Base-by-base conservation (phyloP, 177 flowering plant genomes). In the Tripterygium wilfordii region DNA sequence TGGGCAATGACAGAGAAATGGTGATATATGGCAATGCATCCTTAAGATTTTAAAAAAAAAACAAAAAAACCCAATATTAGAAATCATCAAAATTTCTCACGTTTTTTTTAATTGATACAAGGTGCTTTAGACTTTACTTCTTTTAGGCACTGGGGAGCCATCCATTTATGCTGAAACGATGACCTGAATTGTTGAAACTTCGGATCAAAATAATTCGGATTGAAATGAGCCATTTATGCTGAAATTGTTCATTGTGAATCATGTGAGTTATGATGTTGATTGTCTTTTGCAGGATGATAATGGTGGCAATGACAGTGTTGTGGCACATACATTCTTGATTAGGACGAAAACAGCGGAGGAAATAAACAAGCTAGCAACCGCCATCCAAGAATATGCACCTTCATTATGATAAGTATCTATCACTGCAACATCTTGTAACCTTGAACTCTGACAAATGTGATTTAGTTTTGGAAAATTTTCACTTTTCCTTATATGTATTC, bases 281-380 rank as follows among this genome's bases (percentile, higher is more conserved):
- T 39, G 54, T 19, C 8, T 51, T 43, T 38, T 43, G 42, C 25
- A 80, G 86, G 79, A 49, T 48, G 73, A 75, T 45, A 80, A 77
- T 56, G 65, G 72, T 33, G 71, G 68, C 27, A 48, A 54, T 33
- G 64, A 48, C 12, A 51, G 30, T 26, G 79, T 69, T 18, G 74
- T 69, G 40, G 89, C 91, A 2, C 85, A 92, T 8, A 89, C 96
- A 1, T 92, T 78, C 71, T 67, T 89, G 42, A 65, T 94, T 42
- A 73, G 83, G 64, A 67, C 76, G 8, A 94, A 77, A 70, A 68
- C 87, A 14, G 88, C 64, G 66, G 97, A 81, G 23, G 95, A 82
- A 24, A 74, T 86, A 40, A 62, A 85, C 60, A 82, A 82, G 58
- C 64, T 83, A 42, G 82, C 78, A 10, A 58, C 74, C 28, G 69